Percentiles rank a stretch among this genome's conserved stretches.
Conservation (phyloP, 2,329 filamentous ascomycete genomes). For the Aspergillus nomiae region DNA sequence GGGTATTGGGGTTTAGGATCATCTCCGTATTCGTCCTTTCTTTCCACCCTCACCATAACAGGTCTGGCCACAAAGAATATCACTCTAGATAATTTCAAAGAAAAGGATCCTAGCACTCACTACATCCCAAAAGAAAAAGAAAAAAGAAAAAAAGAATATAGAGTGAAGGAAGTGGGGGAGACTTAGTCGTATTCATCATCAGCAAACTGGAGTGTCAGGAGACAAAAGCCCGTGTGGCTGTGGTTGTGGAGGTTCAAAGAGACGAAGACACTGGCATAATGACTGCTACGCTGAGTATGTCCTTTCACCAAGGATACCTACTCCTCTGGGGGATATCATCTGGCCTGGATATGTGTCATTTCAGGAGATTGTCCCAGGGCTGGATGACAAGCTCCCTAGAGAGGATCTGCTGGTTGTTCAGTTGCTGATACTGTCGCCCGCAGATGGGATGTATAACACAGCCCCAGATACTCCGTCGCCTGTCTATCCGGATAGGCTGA, state of each 20-base stretch:
- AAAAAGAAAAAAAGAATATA: constrained; percentile 16
- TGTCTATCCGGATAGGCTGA: constrained; percentile 84
- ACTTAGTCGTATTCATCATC: background rate
- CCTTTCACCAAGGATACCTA: constrained; percentile 21
- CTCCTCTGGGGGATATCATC: constrained; percentile 20
- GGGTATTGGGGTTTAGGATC: constrained; percentile 10
- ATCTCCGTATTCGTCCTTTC: constrained; percentile 8
- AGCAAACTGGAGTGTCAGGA: constrained; percentile 6
- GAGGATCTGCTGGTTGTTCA: constrained; percentile 31
- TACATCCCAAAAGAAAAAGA: background rate
- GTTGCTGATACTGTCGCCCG: constrained; percentile 41
- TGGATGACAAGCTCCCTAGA: constrained; percentile 14
- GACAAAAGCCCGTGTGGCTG: constrained; percentile 24
- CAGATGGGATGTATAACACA: constrained; percentile 53
- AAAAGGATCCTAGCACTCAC: background rate
- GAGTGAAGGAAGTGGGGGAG: constrained; percentile 15
- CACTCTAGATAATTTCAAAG: constrained; percentile 3
- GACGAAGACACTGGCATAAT: constrained; percentile 37
- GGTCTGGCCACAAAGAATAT: constrained; percentile 2
- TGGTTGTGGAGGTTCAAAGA: constrained; percentile 31
- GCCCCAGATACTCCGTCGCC: constrained; percentile 73
- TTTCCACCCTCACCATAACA: constrained; percentile 5
- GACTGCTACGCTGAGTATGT: constrained; percentile 49
- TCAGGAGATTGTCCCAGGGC: constrained; percentile 13
- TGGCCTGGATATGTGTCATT: constrained; percentile 16